These are phyloP conservation scores for Fusarium nelsonii DNA, from an alignment of 2,329 filamentous ascomycete species.

Conservation along the genomic window DNA sequence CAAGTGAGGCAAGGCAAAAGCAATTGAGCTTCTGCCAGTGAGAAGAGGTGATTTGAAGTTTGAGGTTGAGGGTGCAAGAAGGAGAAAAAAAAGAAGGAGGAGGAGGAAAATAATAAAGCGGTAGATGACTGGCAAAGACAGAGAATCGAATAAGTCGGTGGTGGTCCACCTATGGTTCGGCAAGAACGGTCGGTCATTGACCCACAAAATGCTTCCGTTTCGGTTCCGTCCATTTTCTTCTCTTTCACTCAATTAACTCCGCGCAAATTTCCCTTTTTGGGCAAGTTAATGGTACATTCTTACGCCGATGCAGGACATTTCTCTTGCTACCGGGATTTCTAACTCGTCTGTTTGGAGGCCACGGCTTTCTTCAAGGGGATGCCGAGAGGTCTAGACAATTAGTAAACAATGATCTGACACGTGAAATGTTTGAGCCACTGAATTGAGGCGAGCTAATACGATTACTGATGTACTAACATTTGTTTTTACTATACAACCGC, in stretches of 20 bases:
- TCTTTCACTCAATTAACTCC: constrained; percentile 23
- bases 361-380: constrained; percentile 1
- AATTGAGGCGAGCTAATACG: not conserved
- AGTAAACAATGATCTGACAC: constrained; percentile 14
- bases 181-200: constrained; percentile 40
- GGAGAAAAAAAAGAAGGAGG: constrained; percentile 2
- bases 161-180: constrained; percentile 34
- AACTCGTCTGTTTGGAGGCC: not conserved
- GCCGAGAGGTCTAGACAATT: constrained; percentile 6
- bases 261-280: constrained; percentile 31
- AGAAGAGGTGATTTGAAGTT: not conserved
- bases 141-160: constrained; percentile 34
- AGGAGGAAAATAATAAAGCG: constrained; percentile 28
- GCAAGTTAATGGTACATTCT: constrained; percentile 33
- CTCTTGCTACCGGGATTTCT: not conserved
- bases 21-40: constrained; percentile 25
- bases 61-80: not conserved
- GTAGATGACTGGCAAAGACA: constrained; percentile 16
- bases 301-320: constrained; percentile 13
- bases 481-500: not conserved
- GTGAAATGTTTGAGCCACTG: constrained; percentile 21
- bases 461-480: not conserved
- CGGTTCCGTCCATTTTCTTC: constrained; percentile 37
- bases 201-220: constrained; percentile 44
- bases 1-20: constrained; percentile 31